Evolutionary conservation across 2,329 filamentous ascomycete genomes (phyloP), one percentile per base, ranked within the genome.

Genomic region (Nemania sp.): DNA sequence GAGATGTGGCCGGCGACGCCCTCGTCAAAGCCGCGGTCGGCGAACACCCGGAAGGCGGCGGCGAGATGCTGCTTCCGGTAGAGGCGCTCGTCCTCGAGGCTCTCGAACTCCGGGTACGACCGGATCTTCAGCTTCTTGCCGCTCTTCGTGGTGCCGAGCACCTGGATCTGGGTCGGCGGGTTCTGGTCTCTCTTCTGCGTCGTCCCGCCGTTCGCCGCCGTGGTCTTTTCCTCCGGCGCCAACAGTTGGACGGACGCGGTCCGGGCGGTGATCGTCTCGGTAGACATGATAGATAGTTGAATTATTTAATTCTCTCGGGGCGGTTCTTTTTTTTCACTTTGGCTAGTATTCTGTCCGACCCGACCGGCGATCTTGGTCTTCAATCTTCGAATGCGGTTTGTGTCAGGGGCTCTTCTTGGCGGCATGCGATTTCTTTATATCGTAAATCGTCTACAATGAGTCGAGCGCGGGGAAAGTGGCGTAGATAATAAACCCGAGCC

Each of bases 1-100:
- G 77, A 81, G 59, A 89, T 88, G 70, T 89, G 86, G 0, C 86
- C 86, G 10, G 79, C 78, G 75, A 88, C 86, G 52, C 86, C 86
- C 70, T 88, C 86, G 0, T 82, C 83, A 72, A 83, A 87, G 54
- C 83, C 84, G 65, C 85, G 82, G 54, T 85, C 80, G 1, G 85
- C 80, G 67, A 87, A 88, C 56, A 87, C 80, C 11, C 86, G 81
- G 71, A 89, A 89, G 15, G 84, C 83, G 6, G 80, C 79, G 1
- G 83, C 83, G 72, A 85, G 84, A 68, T 87, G 84, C 20, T 81
- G 78, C 29, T 85, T 78, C 63, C 85, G 82, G 76, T 85, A 87
- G 67, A 79, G 75, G 10, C 86, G 82, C 59, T 88, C 81, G 48
- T 81, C 79, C 39, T 79, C 78, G 60, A 80, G 79, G 17, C 78